Percentiles rank a stretch among this genome's conserved stretches.
phyloP scores from a whole-genome alignment of 2,329 filamentous ascomycete genomes.

The Chaetomiaceae sp. region DNA sequence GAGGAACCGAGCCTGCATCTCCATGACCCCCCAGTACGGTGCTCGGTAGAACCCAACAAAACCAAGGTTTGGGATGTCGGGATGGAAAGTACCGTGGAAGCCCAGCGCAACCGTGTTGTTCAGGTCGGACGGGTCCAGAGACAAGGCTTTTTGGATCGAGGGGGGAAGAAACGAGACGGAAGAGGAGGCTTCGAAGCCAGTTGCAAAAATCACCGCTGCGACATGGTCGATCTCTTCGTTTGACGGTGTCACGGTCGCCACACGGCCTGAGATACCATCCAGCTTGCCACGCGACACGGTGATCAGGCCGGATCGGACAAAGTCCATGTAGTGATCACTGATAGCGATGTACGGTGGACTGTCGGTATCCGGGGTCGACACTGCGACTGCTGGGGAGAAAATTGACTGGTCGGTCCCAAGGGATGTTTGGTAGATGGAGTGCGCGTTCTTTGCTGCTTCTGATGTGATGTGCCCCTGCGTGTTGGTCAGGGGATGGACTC shows the following conservation, averaged over 20 bases:
- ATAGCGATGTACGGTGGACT: constrained; percentile 63
- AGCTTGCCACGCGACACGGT: constrained; percentile 46
- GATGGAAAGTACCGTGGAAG: constrained; percentile 61
- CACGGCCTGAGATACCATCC: constrained; percentile 32
- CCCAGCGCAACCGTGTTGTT: constrained; percentile 62
- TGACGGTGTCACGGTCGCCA: constrained; percentile 31
- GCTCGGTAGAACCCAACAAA: constrained; percentile 83
- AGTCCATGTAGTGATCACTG: constrained; percentile 68
- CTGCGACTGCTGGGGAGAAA: constrained; percentile 40
- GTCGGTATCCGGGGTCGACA: constrained; percentile 37
- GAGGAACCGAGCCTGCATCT: constrained; percentile 74
- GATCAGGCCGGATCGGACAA: constrained; percentile 63
- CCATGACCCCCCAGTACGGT: constrained; percentile 82
- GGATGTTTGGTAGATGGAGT: constrained; percentile 45
- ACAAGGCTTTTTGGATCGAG: constrained; percentile 50
- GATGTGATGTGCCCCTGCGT: constrained; percentile 59
- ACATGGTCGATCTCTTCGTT: constrained; percentile 47
- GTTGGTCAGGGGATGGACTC: constrained; percentile 56
- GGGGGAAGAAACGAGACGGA: constrained; percentile 61
- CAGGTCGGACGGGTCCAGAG: constrained; percentile 49
- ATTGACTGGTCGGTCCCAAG: constrained; percentile 52
- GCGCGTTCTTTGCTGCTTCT: constrained; percentile 50
- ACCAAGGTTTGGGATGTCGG: constrained; percentile 58
- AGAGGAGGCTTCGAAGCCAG: constrained; percentile 63
- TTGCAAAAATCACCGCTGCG: constrained; percentile 66